Evolutionary conservation across 441 rosid genomes (phyloP).

Genomic region (Erodium chrysanthum): DNA sequence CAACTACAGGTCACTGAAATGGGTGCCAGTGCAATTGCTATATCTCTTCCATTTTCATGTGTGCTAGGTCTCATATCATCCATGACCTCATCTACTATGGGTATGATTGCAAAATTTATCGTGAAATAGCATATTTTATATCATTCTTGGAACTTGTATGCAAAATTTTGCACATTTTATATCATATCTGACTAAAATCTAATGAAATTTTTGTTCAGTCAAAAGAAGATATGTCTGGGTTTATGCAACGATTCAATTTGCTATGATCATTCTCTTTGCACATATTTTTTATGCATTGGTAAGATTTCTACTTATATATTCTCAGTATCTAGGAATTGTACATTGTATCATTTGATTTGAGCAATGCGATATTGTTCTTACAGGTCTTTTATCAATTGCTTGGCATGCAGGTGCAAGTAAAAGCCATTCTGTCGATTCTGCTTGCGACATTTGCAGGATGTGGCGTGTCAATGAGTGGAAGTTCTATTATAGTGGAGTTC

Average conservation of each 20-base stretch:
- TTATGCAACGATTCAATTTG: conserved; percentile 37
- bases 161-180: neutral
- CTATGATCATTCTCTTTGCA: conserved; percentile 34
- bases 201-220: conserved; percentile 26
- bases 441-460: conserved; percentile 36
- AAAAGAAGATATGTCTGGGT: conserved; percentile 38
- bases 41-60: conserved; percentile 33
- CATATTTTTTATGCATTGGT: conserved; percentile 36
- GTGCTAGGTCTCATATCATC: conserved; percentile 35
- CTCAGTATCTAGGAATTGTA: conserved; percentile 36
- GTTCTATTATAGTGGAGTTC: conserved; percentile 32
- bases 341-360: neutral
- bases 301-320: conserved; percentile 14
- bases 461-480: conserved; percentile 32
- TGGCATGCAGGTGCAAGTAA: conserved; percentile 28
- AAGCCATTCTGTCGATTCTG: conserved; percentile 31
- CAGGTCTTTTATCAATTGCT: neutral
- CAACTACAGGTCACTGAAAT: conserved; percentile 28
- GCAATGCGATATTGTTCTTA: neutral
- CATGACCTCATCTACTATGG: conserved; percentile 33
- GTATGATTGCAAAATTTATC: neutral
- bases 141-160: neutral
- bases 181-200: conserved; percentile 9
- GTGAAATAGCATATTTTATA: neutral
- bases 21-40: conserved; percentile 36